A percentile compares a stretch with the other conserved stretches of the same genome.
phyloP scores from a whole-genome alignment of 2,329 filamentous ascomycete genomes.

The Exophiala sp. region DNA sequence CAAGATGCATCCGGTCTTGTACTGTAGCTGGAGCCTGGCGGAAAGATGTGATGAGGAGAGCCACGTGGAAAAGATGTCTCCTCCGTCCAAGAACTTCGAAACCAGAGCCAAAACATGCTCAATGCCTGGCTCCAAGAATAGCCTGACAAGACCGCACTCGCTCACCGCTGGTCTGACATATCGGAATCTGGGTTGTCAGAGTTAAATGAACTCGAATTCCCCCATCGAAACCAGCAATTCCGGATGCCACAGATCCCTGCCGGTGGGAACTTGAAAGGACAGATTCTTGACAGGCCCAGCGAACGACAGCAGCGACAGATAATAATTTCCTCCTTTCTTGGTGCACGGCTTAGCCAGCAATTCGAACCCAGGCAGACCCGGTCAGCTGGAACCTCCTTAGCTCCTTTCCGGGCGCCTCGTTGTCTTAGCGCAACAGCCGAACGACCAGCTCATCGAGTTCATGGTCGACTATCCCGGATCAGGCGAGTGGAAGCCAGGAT shows the following conservation, averaged over 20 bases:
- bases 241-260: neutral
- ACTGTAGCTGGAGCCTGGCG: neutral
- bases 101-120: too few species aligned
- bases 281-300: neutral
- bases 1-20: neutral
- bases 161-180: neutral
- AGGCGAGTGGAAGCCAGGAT: conserved; percentile 19
- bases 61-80: neutral
- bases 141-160: neutral
- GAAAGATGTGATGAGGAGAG: neutral
- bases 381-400: conserved; percentile 20
- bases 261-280: neutral
- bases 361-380: conserved; percentile 22
- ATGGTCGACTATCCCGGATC: conserved; percentile 8
- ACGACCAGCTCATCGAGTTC: conserved; percentile 1
- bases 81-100: too few species aligned
- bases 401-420: conserved; percentile 12
- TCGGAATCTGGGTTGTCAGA: neutral
- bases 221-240: neutral
- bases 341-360: neutral
- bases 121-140: neutral
- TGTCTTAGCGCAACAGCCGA: conserved; percentile 14
- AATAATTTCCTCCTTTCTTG: conserved; percentile 1
- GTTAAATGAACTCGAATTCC: neutral
- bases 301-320: neutral